Conservation (phyloP, 2,329 filamentous ascomycete species). For the Aureobasidium namibiae region DNA sequence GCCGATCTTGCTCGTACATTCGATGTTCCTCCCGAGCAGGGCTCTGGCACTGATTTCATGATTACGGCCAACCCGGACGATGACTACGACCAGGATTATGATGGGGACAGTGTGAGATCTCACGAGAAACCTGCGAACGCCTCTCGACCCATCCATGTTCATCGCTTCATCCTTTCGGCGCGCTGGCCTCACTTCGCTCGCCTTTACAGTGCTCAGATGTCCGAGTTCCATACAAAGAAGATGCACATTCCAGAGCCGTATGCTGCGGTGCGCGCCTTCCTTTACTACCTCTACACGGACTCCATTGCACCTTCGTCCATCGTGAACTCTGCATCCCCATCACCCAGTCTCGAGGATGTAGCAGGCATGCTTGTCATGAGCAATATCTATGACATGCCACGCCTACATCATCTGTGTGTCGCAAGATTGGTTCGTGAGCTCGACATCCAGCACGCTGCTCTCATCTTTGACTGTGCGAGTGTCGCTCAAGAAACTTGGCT, state of each 20-base stretch:
- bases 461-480: conserved; percentile 90
- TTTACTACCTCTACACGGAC: conserved; percentile 96
- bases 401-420: conserved; percentile 81
- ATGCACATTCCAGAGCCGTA: conserved; percentile 98
- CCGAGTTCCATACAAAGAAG: conserved; percentile 90
- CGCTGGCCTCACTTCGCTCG: conserved; percentile 96
- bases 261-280: conserved; percentile 83
- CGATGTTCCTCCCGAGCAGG: conserved; percentile 73
- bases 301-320: conserved; percentile 51
- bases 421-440: conserved; percentile 84
- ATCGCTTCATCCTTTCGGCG: conserved; percentile 86
- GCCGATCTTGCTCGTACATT: conserved; percentile 81
- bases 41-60: conserved; percentile 82
- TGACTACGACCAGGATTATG: conserved; percentile 19
- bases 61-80: conserved; percentile 82
- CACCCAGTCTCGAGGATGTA: conserved; percentile 65
- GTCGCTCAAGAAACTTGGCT: conserved; percentile 91
- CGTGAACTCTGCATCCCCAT: conserved; percentile 23
- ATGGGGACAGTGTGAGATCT: conserved; percentile 30
- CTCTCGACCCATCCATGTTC: conserved; percentile 83
- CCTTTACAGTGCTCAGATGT: conserved; percentile 89
- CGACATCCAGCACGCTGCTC: conserved; percentile 87
- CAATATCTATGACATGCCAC: conserved; percentile 95
- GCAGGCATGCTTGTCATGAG: conserved; percentile 94
- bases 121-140: conserved; percentile 37